A percentile compares a stretch with the other conserved stretches of the same genome.
phyloP scores from a whole-genome alignment of 1,284 basidiomycete genomes.

The Agaricales sp. region DNA sequence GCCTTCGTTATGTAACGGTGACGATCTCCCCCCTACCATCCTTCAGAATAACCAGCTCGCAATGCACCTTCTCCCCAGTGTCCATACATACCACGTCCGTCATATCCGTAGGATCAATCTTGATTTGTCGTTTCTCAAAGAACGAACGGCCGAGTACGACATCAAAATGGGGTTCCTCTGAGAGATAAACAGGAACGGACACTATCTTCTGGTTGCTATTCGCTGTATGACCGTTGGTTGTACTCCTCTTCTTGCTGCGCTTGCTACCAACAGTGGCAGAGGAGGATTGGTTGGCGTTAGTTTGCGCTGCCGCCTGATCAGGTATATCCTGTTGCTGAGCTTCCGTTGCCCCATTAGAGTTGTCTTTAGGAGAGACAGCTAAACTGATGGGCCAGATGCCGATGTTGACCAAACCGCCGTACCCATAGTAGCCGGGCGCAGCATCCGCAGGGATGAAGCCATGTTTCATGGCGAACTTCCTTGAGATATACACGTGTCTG shows the following conservation, averaged over 20 bases:
- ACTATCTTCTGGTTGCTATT: conserved; percentile 19
- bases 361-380: conserved; percentile 5
- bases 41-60: conserved; percentile 84
- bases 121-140: conserved; percentile 85
- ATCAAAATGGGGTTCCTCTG: conserved; percentile 95
- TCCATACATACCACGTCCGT: conserved; percentile 92
- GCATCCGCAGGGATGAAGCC: conserved; percentile 86
- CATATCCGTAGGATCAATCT: conserved; percentile 73
- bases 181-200: conserved; percentile 55
- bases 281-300: conserved; percentile 5
- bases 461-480: conserved; percentile 85
- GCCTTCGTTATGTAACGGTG: conserved; percentile 52
- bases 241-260: conserved; percentile 5
- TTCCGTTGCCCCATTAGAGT: not conserved
- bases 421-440: conserved; percentile 76
- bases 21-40: conserved; percentile 83
- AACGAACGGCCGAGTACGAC: conserved; percentile 92
- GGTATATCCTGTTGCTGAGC: not conserved
- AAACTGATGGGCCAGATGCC: conserved; percentile 73
- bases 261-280: not conserved
- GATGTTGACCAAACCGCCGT: conserved; percentile 73
- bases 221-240: conserved; percentile 15
- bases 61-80: conserved; percentile 88
- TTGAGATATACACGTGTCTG: conserved; percentile 90
- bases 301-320: conserved; percentile 19